Base-by-base conservation (phyloP, 2,329 filamentous ascomycete genomes). In the Parastagonospora avenae region DNA sequence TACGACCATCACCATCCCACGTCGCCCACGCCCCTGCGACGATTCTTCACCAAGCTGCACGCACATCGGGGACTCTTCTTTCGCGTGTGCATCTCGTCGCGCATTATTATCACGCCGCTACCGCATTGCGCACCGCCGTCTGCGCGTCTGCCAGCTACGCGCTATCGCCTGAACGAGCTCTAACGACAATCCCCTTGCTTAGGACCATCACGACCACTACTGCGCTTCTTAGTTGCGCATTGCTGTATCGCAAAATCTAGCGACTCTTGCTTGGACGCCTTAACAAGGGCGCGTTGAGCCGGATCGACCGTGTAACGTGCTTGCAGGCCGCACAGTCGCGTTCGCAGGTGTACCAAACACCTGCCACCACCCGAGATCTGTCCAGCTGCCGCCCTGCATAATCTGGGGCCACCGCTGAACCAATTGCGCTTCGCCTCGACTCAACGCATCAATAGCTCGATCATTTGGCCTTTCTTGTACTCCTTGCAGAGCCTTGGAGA, bases 321-420 rank as follows among this genome's bases (percentile, higher is more conserved):
- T 49, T 64, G 65, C 62, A 64, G 61, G 61, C 60, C 60, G 63
- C 66, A 68, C 63, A 59, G 64, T 67, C 67, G 68, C 67, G 63
- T 67, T 69, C 60, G 68, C 68, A 69, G 60, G 54, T 40, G 19
- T 60, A 55, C 62, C 66, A 64, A 66, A 65, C 67, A 51, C 52
- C 68, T 68, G 66, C 51, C 60, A 48, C 53, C 50, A 60, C 57
- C 66, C 66, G 64, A 35, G 36, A 47, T 42, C 51, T 57, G 51
- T 47, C 50, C 33, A 61, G 42, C 53, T 44, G 46, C 27, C 59
- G 57, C 63, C 64, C 68, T 67, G 66, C 68, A 64, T 65, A 61
- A 47, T 50, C 55, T 46, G 46, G 50, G 52, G 44, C 44, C 52
- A 44, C 30, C 37, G 10, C 52, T 35, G 35, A 47, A 54, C 15